Evolutionary conservation across 495 filamentous ascomycete genomes (phyloP).

Genomic region (Pyrenula aspistea): DNA sequence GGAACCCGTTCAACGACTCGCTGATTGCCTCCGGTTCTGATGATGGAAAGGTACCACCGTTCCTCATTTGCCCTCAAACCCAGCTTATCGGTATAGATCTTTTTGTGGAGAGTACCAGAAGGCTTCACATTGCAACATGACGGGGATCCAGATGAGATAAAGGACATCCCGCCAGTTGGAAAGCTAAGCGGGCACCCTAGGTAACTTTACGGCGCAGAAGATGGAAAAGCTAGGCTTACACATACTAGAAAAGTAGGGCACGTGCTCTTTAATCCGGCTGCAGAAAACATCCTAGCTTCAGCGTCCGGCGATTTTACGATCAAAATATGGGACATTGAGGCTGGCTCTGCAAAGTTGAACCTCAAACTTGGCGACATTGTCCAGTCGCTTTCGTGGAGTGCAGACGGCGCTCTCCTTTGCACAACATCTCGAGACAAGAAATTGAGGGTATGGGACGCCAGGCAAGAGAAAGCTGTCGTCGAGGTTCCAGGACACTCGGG

Average conservation of each 20-base stretch:
- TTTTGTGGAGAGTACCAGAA: slow-evolving; percentile 90
- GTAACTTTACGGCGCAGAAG: slow-evolving; percentile 13
- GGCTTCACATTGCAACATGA: slow-evolving; percentile 75
- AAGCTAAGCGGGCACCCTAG: slow-evolving; percentile 60
- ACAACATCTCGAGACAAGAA: slow-evolving; percentile 98
- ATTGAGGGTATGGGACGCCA: slow-evolving; percentile 89
- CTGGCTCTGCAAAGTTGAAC: slow-evolving; percentile 57
- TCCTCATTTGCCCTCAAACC: background rate
- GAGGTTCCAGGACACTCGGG: slow-evolving; percentile 79
- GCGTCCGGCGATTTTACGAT: slow-evolving; percentile 90
- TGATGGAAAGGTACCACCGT: slow-evolving; percentile 63
- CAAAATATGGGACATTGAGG: slow-evolving; percentile 89
- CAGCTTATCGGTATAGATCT: slow-evolving; percentile 40
- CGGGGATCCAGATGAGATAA: slow-evolving; percentile 56
- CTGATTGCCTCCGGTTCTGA: slow-evolving; percentile 90
- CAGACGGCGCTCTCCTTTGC: slow-evolving; percentile 75
- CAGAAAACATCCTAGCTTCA: slow-evolving; percentile 90
- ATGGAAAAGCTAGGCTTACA: slow-evolving; percentile 9
- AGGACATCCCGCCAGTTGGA: slow-evolving; percentile 67
- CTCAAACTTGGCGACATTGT: slow-evolving; percentile 84
- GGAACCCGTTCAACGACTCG: slow-evolving; percentile 91
- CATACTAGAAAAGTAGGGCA: slow-evolving; percentile 77
- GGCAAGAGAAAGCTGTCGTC: slow-evolving; percentile 78
- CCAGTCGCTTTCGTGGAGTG: slow-evolving; percentile 92
- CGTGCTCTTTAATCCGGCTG: slow-evolving; percentile 93